Evolutionary conservation across 2,329 filamentous ascomycete species (phyloP).

Genomic region (Blumeria graminis): DNA sequence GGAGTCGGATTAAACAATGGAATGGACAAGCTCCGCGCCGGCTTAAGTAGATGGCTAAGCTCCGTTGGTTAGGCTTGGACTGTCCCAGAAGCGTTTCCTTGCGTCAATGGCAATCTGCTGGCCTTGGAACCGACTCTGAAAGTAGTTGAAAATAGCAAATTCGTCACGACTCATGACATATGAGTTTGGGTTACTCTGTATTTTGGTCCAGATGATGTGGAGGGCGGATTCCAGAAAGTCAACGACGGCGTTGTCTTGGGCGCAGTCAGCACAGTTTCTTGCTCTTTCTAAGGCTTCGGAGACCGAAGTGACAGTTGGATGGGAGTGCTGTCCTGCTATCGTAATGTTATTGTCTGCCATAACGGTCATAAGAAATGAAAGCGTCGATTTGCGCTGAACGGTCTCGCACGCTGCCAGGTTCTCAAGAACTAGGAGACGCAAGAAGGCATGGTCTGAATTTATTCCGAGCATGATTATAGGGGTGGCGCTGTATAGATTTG

Average conservation of each 20-base stretch:
- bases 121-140: slow-evolving; percentile 39
- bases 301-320: slow-evolving; percentile 17
- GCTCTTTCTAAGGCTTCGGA: slow-evolving; percentile 51
- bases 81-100: slow-evolving; percentile 28
- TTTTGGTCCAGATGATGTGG: slow-evolving; percentile 38
- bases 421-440: too few species aligned
- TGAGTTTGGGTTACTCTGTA: slow-evolving; percentile 36
- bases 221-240: slow-evolving; percentile 41
- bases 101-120: slow-evolving; percentile 24
- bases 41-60: slow-evolving; percentile 4
- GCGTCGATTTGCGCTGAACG: too few species aligned
- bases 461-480: too few species aligned
- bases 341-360: slow-evolving; percentile 8
- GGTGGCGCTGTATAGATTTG: too few species aligned
- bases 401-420: too few species aligned
- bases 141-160: slow-evolving; percentile 74
- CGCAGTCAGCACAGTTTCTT: slow-evolving; percentile 44
- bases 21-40: too few species aligned
- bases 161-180: slow-evolving; percentile 58
- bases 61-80: slow-evolving; percentile 10
- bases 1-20: too few species aligned
- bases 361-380: slow-evolving; percentile 5
- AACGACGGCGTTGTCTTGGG: slow-evolving; percentile 34
- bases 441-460: too few species aligned
- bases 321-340: slow-evolving; percentile 4